Base-by-base conservation (phyloP, 139 green algal species). In the Cymbomonas tetramitiformis region DNA sequence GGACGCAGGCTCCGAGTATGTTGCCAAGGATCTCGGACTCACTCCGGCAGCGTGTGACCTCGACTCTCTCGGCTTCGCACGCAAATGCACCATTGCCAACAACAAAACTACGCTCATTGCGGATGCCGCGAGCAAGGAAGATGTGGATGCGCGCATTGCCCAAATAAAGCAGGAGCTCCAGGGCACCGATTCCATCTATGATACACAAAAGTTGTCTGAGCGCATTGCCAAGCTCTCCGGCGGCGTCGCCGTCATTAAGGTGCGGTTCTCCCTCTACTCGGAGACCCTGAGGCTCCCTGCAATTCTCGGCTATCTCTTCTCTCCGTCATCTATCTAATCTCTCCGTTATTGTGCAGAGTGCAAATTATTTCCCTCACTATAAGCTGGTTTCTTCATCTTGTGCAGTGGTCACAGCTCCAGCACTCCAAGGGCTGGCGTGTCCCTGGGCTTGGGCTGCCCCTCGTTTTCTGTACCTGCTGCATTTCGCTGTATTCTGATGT, bases 151-250 rank as follows among this genome's bases (percentile, higher is more conserved):
- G 61, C 83, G 90, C 48, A 73, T 97, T 2, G 72, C 77, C 36
- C 90, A 96, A 68, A 80, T 94, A 68, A 95, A 95, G 80, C 86
- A 94, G 74, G 90, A 98, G 78, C 79, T 98, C 61, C 49, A 71
- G 9, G 79, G 94, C 62, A 95, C 87, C 2, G 91, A 98, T 76
- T 81, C 56, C 3, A 79, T 94, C 41, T 98, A 98, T 63, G 90
- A 98, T 79, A 95, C 83, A 0, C 82, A 98, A 82, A 98, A 98
- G 87, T 84, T 98, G 21, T 77, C 56, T 0, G 91, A 98, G 79
- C 85, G 91, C 69, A 96, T 98, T 51, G 91, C 91, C 59, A 98
- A 98, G 87, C 83, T 98, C 38, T 72, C 74, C 7, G 91, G 90
- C 30, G 90, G 90, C 30, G 88, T 96, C 23, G 88, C 88, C 2